Conservation (phyloP, 495 filamentous ascomycete species). For the Astrothelium subdiscretum region DNA sequence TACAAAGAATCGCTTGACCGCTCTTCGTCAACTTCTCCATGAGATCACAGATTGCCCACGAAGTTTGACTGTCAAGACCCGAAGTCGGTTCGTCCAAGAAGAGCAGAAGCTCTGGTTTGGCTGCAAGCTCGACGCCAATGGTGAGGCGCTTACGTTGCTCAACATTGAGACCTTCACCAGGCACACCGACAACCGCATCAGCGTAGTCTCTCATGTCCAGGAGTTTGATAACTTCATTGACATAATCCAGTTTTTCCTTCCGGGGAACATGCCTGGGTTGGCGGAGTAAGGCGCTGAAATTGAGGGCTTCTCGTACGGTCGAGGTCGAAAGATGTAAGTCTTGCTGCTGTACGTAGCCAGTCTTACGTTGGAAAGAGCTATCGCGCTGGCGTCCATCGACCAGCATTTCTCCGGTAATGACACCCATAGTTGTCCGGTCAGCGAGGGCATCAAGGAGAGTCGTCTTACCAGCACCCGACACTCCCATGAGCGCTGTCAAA, state of each 20-base stretch:
- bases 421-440: conserved; percentile 20
- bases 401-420: conserved; percentile 21
- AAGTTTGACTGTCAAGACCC: conserved; percentile 25
- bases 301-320: conserved; percentile 24
- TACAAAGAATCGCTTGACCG: conserved; percentile 21
- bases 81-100: conserved; percentile 29
- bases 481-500: conserved; percentile 25
- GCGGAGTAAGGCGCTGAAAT: conserved; percentile 26
- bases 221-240: conserved; percentile 42
- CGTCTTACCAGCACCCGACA: conserved; percentile 25
- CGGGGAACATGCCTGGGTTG: conserved; percentile 14
- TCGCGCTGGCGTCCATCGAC: conserved; percentile 24
- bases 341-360: conserved; percentile 25
- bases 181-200: conserved; percentile 25
- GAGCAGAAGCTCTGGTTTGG: conserved; percentile 22
- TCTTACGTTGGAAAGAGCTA: conserved; percentile 24
- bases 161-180: conserved; percentile 21
- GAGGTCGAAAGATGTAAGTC: conserved; percentile 22
- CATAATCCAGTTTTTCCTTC: conserved; percentile 39
- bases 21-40: conserved; percentile 21
- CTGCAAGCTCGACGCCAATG: conserved; percentile 25
- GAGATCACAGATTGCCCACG: conserved; percentile 18
- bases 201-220: conserved; percentile 35
- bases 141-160: conserved; percentile 32
- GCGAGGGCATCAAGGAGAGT: conserved; percentile 28